Conservation (phyloP, 257 asterid species). For the Solanum bulbocastanum region DNA sequence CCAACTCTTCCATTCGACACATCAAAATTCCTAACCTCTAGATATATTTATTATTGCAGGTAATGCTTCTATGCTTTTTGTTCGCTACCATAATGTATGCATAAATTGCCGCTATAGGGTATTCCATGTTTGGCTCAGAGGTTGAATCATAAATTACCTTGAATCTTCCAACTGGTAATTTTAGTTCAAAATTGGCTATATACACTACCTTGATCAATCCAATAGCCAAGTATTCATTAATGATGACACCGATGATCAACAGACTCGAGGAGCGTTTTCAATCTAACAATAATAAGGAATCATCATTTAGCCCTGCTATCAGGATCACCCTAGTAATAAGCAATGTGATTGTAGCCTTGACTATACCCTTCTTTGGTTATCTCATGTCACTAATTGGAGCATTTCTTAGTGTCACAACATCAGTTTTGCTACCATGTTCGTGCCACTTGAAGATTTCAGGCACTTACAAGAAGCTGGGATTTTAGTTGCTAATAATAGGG, state of each 20-base stretch:
- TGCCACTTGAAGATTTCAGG: slow-evolving; percentile 79
- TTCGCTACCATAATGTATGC: slow-evolving; percentile 57
- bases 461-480: slow-evolving; percentile 19
- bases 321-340: slow-evolving; percentile 33
- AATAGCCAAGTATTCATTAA: slow-evolving; percentile 67
- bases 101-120: slow-evolving; percentile 59
- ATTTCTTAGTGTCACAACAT: slow-evolving; percentile 52
- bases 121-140: slow-evolving; percentile 63
- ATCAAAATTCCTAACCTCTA: too few species aligned
- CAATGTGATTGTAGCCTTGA: slow-evolving; percentile 17
- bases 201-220: slow-evolving; percentile 79
- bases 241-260: slow-evolving; percentile 61
- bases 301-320: background rate
- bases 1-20: too few species aligned
- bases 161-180: slow-evolving; percentile 42
- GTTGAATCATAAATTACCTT: slow-evolving; percentile 61
- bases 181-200: slow-evolving; percentile 64
- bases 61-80: slow-evolving; percentile 52
- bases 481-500: slow-evolving; percentile 20
- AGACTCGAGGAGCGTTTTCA: slow-evolving; percentile 34
- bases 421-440: slow-evolving; percentile 56
- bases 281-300: slow-evolving; percentile 5
- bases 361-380: slow-evolving; percentile 58
- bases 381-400: slow-evolving; percentile 90
- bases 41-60: slow-evolving; percentile 26